A percentile compares a stretch with the other conserved stretches of the same genome.
phyloP scores from a whole-genome alignment of 305 asterid genomes.

The Striga hermonthica region DNA sequence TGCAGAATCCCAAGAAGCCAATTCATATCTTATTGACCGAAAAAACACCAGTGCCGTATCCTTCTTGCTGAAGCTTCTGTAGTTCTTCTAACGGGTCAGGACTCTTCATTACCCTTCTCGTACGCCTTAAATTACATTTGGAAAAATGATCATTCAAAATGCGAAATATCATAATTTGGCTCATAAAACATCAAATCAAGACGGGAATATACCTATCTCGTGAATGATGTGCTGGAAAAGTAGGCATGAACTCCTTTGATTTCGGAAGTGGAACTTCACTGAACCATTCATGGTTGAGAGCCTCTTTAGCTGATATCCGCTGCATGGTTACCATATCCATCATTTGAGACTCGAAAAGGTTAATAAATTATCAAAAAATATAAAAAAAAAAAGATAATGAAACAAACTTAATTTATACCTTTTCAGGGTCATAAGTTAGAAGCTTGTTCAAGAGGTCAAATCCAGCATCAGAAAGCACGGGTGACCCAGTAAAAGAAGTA shows the following conservation, averaged over 20 bases:
- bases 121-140: conserved; percentile 45
- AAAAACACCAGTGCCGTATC: conserved; percentile 70
- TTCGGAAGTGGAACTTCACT: conserved; percentile 83
- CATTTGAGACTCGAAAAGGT: conserved; percentile 19
- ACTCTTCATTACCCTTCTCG: conserved; percentile 64
- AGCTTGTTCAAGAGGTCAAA: conserved; percentile 86
- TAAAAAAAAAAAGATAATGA: background rate
- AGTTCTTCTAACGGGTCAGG: conserved; percentile 65
- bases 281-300: conserved; percentile 84
- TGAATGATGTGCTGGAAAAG: conserved; percentile 82
- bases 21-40: conserved; percentile 55
- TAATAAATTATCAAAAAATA: background rate
- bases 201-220: conserved; percentile 62
- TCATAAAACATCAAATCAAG: background rate
- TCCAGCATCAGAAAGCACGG: conserved; percentile 85
- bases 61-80: conserved; percentile 70
- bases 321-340: conserved; percentile 30
- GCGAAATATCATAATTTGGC: background rate
- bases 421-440: conserved; percentile 74
- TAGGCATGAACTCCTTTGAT: conserved; percentile 88
- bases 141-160: background rate
- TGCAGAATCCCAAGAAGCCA: conserved; percentile 34
- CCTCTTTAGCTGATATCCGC: conserved; percentile 76
- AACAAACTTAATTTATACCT: conserved; percentile 42
- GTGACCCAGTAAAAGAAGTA: conserved; percentile 67